Base-by-base conservation (phyloP, 106 monocot genomes). In the Narthecium ossifragum region DNA sequence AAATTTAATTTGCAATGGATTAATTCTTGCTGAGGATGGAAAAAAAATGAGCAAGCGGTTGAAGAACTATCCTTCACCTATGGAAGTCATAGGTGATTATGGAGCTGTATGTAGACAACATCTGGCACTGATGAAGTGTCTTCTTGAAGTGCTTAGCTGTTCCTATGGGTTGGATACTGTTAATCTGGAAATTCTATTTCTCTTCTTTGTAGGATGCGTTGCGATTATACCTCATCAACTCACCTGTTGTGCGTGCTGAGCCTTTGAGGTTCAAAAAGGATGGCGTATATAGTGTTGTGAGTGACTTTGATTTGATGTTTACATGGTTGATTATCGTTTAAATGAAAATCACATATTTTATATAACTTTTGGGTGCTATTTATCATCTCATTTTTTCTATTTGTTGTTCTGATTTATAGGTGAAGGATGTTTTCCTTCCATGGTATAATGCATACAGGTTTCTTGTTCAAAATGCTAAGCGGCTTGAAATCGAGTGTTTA, bases 391-490 rank as follows among this genome's bases (percentile, higher is more conserved):
- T 41, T 31, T 22, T 45, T 31, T n/a, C 21, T 20, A 32, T 49
- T 23, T 32, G 3, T 14, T 36, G 8, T 18, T n/a, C 5, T 37
- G 10, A 56, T 54, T 43, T 28, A 26, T 64, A 96, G 94, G 90
- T 98, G 53, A 98, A 98, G 72, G 96, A 98, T 74, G 96, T 98
- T 43, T 98, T 98, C 71, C 87, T 98, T 53, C 96, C 96, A 24
- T 98, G 96, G 96, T 98, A 98, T 53, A 98, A 98, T 84, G 96
- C 96, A 34, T 98, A 98, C 38, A 86, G 96, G 46, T 98, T 98
- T 43, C 78, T 98, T 28, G 77, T 98, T 64, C 96, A 98, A 84
- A 98, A 98, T 79, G 81, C 91, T 32, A 98, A 91, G 64, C 78
- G 96, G 53, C 76, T 90, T 33, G 91, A 98, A 57, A 53, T 82